Conservation (phyloP, 495 filamentous ascomycete species). For the Podospora appendiculata region DNA sequence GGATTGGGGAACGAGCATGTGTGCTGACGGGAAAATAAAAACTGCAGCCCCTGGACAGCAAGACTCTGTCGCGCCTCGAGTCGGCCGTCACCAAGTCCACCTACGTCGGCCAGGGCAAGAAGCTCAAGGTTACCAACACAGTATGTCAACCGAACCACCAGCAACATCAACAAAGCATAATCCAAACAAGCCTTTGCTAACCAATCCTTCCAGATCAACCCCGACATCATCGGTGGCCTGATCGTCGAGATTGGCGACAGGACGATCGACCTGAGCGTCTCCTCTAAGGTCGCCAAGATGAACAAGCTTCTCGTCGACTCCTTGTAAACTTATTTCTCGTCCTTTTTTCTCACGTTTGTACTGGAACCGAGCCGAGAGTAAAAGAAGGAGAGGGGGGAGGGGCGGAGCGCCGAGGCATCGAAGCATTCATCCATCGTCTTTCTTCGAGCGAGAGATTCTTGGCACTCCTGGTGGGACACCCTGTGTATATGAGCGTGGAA, state of each 20-base stretch:
- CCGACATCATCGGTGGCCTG: conserved; percentile 88
- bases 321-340: conserved; percentile 61
- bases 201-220: conserved; percentile 60
- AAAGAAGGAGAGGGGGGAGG: neutral
- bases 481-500: conserved; percentile 12
- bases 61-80: conserved; percentile 77
- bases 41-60: conserved; percentile 73
- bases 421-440: neutral
- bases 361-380: neutral
- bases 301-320: conserved; percentile 97
- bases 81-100: conserved; percentile 79
- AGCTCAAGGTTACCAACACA: conserved; percentile 91
- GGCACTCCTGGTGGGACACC: neutral
- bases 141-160: conserved; percentile 37
- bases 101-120: conserved; percentile 87
- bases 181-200: neutral
- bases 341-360: conserved; percentile 3
- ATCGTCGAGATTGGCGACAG: conserved; percentile 96
- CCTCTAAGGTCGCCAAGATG: conserved; percentile 89
- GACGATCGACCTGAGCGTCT: conserved; percentile 95
- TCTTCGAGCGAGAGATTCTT: neutral
- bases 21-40: neutral
- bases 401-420: neutral
- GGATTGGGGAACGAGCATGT: too few species aligned
- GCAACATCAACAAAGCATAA: neutral